Evolutionary conservation across 2,329 filamentous ascomycete species (phyloP), one percentile per base, ranked within the genome.

Genomic region (Xylariomycetidae sp.): DNA sequence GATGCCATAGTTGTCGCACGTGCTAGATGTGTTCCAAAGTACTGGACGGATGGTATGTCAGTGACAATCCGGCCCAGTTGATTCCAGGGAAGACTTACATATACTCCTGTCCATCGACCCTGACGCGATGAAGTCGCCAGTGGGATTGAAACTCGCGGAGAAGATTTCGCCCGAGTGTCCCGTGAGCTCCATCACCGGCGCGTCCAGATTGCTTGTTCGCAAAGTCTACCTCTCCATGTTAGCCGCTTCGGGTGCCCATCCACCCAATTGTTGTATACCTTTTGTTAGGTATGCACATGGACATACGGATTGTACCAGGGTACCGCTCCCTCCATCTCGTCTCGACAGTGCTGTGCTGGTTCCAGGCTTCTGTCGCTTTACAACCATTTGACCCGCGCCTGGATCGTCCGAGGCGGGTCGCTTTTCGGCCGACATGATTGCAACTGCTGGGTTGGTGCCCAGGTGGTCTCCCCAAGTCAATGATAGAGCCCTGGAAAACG

Each of bases 51-150:
- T n/a, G n/a, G n/a, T n/a, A n/a, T n/a, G n/a, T n/a, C n/a, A n/a
- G n/a, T n/a, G n/a, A n/a, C n/a, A n/a, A n/a, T n/a, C n/a, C n/a
- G n/a, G n/a, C n/a, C n/a, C n/a, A n/a, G n/a, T n/a, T n/a, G n/a
- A n/a, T n/a, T n/a, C n/a, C n/a, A n/a, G n/a, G n/a, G n/a, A 5
- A 25, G 27, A 66, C 82, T 38, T 67, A 94, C 87, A 71, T 50
- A 98, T 92, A 38, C 81, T 86, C 50, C 89, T 77, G 57, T 98
- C 92, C 86, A 96, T 95, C 10, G 88, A 92, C 7, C 88, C 90
- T 2, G 92, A 97, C 26, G 92, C 92, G 50, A 97, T 92, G 44
- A 88, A 72, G 43, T 88, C 83, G 27, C 89, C 90, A 3, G 84
- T 84, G 3, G 87, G 84, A 56, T 96, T 88, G 56, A 98, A 98